Base-by-base conservation (phyloP, 2,329 filamentous ascomycete species). In the Hirsutella thompsonii region DNA sequence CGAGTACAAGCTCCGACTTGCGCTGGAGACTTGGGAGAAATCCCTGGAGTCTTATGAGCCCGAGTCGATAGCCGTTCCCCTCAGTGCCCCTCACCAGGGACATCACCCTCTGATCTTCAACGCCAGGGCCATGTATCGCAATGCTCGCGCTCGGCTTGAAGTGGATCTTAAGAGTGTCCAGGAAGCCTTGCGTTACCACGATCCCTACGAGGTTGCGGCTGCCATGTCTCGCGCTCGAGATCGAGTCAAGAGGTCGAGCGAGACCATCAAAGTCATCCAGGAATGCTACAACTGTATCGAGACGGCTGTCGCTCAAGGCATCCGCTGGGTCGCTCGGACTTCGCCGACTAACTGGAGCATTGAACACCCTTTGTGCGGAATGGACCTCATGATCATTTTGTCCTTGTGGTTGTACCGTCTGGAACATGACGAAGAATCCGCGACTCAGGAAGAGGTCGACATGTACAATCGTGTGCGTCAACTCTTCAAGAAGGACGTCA, bases 321-420 rank as follows among this genome's bases (percentile, higher is more conserved):
- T 96, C 50, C 87, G 90, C 53, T 96, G 92, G 90, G 89, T 96
- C 47, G 90, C 90, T n/a, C 83, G 89, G 51, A 95, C 90, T 19
- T 95, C 89, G 37, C 88, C 92, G 19, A 95, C 92, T 37, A 96
- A 96, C 66, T 98, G 92, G 92, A 96, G 90, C 60, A 86, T 96
- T 46, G 92, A 98, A 68, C 90, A 98, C 61, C 89, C 92, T 40
- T 79, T 98, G 44, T 95, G 89, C 57, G 90, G 90, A 47, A 79
- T 98, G 68, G 92, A 98, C 62, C 74, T 96, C 51, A 94, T 98
- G 79, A 92, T 96, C 60, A 92, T 95, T 53, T 81, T 98, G 52
- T 95, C 87, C 55, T 72, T 96, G 51, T 98, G 92, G 92, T 81
- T 98, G 54, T 96, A 95, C 70, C 88, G 89, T 67, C 82, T 98